A percentile compares a stretch with the other conserved stretches of the same genome.
Conservation (phyloP, 352 stramenopile species). For the Blastocystis sp. region DNA sequence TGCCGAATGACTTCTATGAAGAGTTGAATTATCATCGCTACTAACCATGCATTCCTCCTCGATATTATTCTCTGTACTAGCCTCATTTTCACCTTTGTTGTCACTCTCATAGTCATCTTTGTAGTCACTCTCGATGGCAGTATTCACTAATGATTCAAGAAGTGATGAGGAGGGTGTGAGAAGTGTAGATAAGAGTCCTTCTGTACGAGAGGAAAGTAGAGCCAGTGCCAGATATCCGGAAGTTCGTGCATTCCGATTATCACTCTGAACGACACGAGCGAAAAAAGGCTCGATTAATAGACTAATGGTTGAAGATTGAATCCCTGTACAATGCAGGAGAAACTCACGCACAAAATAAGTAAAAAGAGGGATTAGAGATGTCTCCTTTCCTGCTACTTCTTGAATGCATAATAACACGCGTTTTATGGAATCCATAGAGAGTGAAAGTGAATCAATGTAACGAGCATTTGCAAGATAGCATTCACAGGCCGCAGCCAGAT, state of each 20-base stretch:
- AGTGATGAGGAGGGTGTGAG: neutral
- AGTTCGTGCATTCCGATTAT: neutral
- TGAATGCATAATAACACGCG: neutral
- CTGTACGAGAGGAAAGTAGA: neutral
- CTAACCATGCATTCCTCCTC: no score
- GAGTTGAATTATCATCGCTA: no score
- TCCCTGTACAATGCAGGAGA: neutral
- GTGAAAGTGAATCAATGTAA: neutral
- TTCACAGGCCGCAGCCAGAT: neutral
- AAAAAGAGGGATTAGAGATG: neutral
- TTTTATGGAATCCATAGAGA: neutral
- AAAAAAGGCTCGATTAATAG: neutral
- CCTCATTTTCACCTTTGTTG: no score
- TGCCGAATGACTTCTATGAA: no score
- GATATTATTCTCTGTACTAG: no score
- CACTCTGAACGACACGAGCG: neutral
- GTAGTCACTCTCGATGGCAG: neutral
- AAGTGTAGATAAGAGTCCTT: neutral
- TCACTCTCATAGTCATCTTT: no score
- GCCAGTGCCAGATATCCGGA: neutral
- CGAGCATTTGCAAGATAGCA: neutral
- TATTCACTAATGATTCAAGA: neutral
- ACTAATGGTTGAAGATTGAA: neutral
- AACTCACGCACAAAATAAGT: neutral
- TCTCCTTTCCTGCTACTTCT: neutral